These are phyloP conservation scores for Agaricales sp. DNA, from an alignment of 1,284 basidiomycete genomes.

Conservation along the genomic window DNA sequence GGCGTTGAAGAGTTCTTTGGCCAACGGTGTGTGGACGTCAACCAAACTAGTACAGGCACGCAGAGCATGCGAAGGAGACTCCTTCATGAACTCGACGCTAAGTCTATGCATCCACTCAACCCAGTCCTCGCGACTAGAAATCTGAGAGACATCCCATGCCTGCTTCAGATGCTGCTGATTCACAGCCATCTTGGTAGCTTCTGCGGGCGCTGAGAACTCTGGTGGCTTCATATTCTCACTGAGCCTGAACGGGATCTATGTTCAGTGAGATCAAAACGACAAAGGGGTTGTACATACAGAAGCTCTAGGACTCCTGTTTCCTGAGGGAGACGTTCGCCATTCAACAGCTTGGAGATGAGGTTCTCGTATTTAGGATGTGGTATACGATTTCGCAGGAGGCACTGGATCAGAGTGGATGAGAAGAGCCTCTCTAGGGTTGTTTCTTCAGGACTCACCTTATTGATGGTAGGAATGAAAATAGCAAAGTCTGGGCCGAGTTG, in stretches of 20 bases:
- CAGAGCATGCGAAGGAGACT: constrained; percentile 95
- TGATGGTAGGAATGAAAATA: constrained; percentile 94
- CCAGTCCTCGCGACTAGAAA: constrained; percentile 87
- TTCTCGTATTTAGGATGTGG: constrained; percentile 84
- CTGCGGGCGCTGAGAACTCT: constrained; percentile 70
- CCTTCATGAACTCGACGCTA: constrained; percentile 95
- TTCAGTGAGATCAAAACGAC: constrained; percentile 7
- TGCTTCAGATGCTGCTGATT: constrained; percentile 98
- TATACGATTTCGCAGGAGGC: constrained; percentile 70
- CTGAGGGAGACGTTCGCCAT: constrained; percentile 85
- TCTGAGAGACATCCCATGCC: constrained; percentile 88
- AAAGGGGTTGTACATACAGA: constrained; percentile 30
- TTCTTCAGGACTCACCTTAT: constrained; percentile 62
- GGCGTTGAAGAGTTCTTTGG: constrained; percentile 94
- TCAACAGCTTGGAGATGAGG: constrained; percentile 82
- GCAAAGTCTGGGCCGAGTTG: constrained; percentile 96
- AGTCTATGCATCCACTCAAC: constrained; percentile 92
- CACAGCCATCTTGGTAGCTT: constrained; percentile 83
- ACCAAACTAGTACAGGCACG: constrained; percentile 93
- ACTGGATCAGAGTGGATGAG: no score
- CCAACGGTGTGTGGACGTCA: constrained; percentile 85
- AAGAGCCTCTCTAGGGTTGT: no score
- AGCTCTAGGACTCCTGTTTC: constrained; percentile 52
- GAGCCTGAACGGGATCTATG: constrained; percentile 21
- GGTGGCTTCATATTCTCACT: constrained; percentile 52